Evolutionary conservation across 2,329 filamentous ascomycete genomes (phyloP).

Genomic region (Hypoxylon sp.): DNA sequence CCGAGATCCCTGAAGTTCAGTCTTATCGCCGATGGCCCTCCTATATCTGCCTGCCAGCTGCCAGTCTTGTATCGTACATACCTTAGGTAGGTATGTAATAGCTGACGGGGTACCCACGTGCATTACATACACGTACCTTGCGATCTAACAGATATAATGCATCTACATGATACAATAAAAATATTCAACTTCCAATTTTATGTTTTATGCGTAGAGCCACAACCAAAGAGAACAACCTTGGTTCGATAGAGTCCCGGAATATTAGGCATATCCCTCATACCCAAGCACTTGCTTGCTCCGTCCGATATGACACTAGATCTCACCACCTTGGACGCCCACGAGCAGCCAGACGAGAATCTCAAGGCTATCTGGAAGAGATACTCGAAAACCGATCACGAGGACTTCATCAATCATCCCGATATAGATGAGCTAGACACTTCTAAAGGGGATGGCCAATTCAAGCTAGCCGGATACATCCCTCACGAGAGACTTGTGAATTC

Average conservation of each 20-base stretch:
- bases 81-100: background rate
- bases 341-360: conserved; percentile 76
- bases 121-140: background rate
- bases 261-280: background rate
- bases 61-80: no score
- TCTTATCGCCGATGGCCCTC: no score
- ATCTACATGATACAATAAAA: background rate
- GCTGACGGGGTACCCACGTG: no score
- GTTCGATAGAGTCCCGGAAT: no score
- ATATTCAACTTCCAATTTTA: background rate
- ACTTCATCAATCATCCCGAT: conserved; percentile 60
- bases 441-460: conserved; percentile 54
- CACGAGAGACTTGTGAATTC: conserved; percentile 52
- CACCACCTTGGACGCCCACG: conserved; percentile 73
- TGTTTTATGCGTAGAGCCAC: background rate
- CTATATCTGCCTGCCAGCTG: background rate
- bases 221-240: no score
- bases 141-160: background rate
- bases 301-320: conserved; percentile 53
- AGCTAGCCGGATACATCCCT: conserved; percentile 54
- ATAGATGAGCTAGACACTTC: conserved; percentile 61
- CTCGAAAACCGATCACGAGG: conserved; percentile 64
- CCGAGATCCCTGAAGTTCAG: no score
- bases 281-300: background rate
- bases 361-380: conserved; percentile 78